Percentiles rank a stretch among this genome's conserved stretches.
phyloP scores from a whole-genome alignment of 805 yeast genomes.

The Yarrowia alimentaria region DNA sequence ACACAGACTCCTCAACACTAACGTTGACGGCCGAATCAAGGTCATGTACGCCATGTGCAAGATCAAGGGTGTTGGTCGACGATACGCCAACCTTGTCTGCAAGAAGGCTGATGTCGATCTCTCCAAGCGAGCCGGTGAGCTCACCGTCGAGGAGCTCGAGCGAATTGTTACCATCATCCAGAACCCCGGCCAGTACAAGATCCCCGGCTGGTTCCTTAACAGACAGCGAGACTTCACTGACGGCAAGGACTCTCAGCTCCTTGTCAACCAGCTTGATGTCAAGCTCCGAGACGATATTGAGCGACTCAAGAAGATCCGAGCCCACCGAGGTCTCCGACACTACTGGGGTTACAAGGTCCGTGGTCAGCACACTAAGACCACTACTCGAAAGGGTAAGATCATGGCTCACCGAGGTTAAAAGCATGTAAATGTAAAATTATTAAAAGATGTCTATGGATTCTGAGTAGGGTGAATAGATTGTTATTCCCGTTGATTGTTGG shows the following conservation, averaged over 20 bases:
- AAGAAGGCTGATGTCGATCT: constrained; percentile 99
- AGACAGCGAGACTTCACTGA: constrained; percentile 98
- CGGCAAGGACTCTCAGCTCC: constrained; percentile 98
- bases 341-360: constrained; percentile 99
- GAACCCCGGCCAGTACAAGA: constrained; percentile 98
- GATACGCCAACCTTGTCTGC: constrained; percentile 99
- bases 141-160: constrained; percentile 99
- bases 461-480: no score
- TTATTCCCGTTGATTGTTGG: background rate
- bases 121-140: constrained; percentile 99
- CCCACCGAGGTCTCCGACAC: constrained; percentile 99
- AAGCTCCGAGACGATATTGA: constrained; percentile 98
- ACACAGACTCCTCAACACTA: constrained; percentile 92
- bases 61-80: constrained; percentile 99
- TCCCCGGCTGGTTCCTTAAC: constrained; percentile 99
- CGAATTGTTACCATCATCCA: constrained; percentile 99
- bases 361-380: constrained; percentile 99
- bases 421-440: constrained; percentile 27
- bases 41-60: constrained; percentile 99
- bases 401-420: constrained; percentile 33
- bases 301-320: constrained; percentile 99
- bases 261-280: constrained; percentile 98
- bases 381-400: constrained; percentile 88
- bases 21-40: constrained; percentile 99
- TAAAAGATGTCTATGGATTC: constrained; percentile 1